These are phyloP conservation scores for Trichoderma oligosporum DNA, from an alignment of 2,329 filamentous ascomycete species.

Conservation along the genomic window DNA sequence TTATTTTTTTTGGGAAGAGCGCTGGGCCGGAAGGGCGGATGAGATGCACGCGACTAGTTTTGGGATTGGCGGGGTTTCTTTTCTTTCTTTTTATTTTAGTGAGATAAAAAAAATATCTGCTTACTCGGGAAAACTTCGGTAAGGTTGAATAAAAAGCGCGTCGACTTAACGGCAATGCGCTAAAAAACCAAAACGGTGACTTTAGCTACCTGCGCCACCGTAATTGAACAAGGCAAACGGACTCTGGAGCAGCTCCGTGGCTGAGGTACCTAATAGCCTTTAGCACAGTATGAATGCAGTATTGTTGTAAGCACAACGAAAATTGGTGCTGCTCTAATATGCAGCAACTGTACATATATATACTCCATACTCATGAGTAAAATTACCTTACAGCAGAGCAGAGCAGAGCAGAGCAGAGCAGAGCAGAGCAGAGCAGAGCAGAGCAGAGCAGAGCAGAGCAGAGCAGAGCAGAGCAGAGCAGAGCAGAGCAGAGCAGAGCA, in stretches of 20 bases:
- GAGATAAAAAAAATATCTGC: too few relatives aligned
- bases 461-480: too few relatives aligned
- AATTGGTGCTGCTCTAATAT: too few relatives aligned
- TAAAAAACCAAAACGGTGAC: conserved; percentile 5
- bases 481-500: too few relatives aligned
- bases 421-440: too few relatives aligned
- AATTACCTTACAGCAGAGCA: background rate
- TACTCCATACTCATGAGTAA: too few relatives aligned
- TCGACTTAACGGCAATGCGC: background rate
- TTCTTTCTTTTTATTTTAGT: background rate
- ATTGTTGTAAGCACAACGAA: background rate
- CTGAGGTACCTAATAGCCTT: background rate
- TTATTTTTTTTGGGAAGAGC: conserved; percentile 10
- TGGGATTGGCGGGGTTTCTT: background rate
- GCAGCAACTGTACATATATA: too few relatives aligned
- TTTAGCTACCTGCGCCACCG: background rate
- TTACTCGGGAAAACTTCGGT: background rate
- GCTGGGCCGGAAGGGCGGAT: too few relatives aligned
- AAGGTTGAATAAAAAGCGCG: background rate
- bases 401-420: background rate
- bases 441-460: too few relatives aligned
- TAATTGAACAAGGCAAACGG: background rate
- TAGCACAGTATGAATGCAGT: background rate
- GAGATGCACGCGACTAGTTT: background rate
- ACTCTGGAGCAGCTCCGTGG: background rate